Evolutionary conservation across 2,329 filamentous ascomycete genomes (phyloP).

Genomic region (Fusarium kyushuense): DNA sequence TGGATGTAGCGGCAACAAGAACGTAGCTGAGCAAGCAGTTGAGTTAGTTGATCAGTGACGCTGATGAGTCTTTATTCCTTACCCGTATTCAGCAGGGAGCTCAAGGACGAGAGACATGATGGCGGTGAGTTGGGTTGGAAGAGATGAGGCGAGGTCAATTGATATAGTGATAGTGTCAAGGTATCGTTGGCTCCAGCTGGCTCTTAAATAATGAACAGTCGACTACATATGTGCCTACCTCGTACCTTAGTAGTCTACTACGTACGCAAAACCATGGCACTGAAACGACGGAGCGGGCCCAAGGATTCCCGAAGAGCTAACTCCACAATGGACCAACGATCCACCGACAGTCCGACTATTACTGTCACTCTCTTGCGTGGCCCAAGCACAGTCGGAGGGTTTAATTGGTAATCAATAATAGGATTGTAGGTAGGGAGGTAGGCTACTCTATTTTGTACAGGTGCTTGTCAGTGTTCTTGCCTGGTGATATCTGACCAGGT

Average conservation of each 20-base stretch:
- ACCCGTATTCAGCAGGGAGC: slow-evolving; percentile 65
- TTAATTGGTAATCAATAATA: slow-evolving; percentile 1
- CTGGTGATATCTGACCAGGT: neutral
- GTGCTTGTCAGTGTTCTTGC: neutral
- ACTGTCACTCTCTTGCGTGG: neutral
- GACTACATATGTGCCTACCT: neutral
- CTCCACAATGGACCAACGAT: slow-evolving; percentile 27
- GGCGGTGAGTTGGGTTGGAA: slow-evolving; percentile 6
- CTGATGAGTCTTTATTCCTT: slow-evolving; percentile 43
- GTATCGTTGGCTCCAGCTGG: slow-evolving; percentile 10
- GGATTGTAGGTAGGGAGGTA: neutral
- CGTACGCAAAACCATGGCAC: neutral
- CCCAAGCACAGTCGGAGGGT: slow-evolving; percentile 5
- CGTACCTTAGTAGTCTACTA: neutral
- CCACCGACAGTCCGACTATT: slow-evolving; percentile 7
- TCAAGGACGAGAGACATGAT: slow-evolving; percentile 60
- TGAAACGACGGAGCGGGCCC: slow-evolving; percentile 36
- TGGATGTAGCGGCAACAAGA: slow-evolving; percentile 67
- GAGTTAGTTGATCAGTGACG: slow-evolving; percentile 2
- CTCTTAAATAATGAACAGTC: slow-evolving; percentile 30
- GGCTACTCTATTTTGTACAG: neutral
- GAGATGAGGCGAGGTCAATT: neutral
- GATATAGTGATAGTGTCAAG: slow-evolving; percentile 7
- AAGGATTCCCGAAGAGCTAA: slow-evolving; percentile 15
- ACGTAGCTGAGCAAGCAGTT: slow-evolving; percentile 65